Conservation (phyloP, 2,329 filamentous ascomycete species). For the Orbilia blumenaviensis region DNA sequence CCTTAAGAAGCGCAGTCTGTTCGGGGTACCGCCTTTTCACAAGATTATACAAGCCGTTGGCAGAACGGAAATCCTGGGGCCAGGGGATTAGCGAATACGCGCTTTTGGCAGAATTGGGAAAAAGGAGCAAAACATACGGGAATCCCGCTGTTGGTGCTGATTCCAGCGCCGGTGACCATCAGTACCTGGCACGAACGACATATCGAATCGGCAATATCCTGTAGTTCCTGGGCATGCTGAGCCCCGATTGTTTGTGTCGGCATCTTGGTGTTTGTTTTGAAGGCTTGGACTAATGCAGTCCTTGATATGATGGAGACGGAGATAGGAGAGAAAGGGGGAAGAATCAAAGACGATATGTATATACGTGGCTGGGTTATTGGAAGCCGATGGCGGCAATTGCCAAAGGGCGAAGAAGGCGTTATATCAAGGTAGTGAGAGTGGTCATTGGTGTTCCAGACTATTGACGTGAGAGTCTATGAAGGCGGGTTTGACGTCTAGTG, state of each 20-base stretch:
- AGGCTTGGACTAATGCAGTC: not conserved
- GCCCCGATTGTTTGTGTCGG: constrained; percentile 69
- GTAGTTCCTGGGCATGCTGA: constrained; percentile 67
- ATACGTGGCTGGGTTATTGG: not conserved
- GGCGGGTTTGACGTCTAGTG: not conserved
- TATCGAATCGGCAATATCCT: constrained; percentile 72
- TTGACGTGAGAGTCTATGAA: not conserved
- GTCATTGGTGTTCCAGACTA: not conserved
- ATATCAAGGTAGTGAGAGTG: not conserved
- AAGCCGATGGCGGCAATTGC: constrained; percentile 22
- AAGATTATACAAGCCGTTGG: constrained; percentile 76
- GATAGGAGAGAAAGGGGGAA: not conserved
- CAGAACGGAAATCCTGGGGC: constrained; percentile 73
- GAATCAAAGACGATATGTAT: not conserved
- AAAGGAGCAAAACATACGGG: constrained; percentile 66
- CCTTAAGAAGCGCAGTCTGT: constrained; percentile 67
- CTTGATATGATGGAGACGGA: constrained; percentile 3
- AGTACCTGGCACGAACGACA: constrained; percentile 75
- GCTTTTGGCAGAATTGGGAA: not conserved
- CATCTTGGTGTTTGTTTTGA: constrained; percentile 62
- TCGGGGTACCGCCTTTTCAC: constrained; percentile 67
- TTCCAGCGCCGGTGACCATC: constrained; percentile 76
- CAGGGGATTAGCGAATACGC: constrained; percentile 54
- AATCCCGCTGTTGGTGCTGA: constrained; percentile 79
- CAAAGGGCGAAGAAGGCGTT: constrained; percentile 4